Percentiles rank a stretch among this genome's conserved stretches.
Evolutionary conservation across 106 monocot species (phyloP).

Genomic region (Dioscorea dumetorum): DNA sequence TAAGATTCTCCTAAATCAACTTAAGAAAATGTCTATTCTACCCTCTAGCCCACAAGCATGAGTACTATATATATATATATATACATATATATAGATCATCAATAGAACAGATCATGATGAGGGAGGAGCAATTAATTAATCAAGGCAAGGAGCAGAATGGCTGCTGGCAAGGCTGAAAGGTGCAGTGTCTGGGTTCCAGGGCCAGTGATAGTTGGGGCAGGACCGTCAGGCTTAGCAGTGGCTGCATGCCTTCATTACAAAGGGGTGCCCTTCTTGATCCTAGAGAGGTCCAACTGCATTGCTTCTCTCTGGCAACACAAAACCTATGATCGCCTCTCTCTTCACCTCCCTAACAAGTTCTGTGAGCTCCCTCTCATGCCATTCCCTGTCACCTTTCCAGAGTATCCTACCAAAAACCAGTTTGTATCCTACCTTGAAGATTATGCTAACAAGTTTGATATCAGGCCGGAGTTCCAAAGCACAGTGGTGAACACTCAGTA

Average conservation of each 20-base stretch:
- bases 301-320: conserved; percentile 47
- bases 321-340: conserved; percentile 45
- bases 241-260: conserved; percentile 39
- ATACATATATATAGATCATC: no score
- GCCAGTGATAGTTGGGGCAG: conserved; percentile 37
- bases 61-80: no score
- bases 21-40: no score
- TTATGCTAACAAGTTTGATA: conserved; percentile 24
- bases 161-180: conserved; percentile 2
- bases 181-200: conserved; percentile 16
- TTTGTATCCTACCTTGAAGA: conserved; percentile 39
- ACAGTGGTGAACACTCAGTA: conserved; percentile 21
- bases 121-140: no score
- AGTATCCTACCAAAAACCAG: conserved; percentile 45
- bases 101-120: no score
- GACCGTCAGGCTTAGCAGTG: conserved; percentile 43
- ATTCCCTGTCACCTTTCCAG: conserved; percentile 29
- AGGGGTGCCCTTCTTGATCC: conserved; percentile 28
- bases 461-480: conserved; percentile 15
- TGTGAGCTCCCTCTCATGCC: conserved; percentile 53
- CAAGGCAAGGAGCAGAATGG: no score
- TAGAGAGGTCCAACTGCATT: conserved; percentile 47
- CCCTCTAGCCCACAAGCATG: no score
- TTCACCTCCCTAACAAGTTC: conserved; percentile 42
- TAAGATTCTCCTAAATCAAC: no score